phyloP scores from a whole-genome alignment of 31 red algal genomes.

The Bonnemaisonia californica region DNA sequence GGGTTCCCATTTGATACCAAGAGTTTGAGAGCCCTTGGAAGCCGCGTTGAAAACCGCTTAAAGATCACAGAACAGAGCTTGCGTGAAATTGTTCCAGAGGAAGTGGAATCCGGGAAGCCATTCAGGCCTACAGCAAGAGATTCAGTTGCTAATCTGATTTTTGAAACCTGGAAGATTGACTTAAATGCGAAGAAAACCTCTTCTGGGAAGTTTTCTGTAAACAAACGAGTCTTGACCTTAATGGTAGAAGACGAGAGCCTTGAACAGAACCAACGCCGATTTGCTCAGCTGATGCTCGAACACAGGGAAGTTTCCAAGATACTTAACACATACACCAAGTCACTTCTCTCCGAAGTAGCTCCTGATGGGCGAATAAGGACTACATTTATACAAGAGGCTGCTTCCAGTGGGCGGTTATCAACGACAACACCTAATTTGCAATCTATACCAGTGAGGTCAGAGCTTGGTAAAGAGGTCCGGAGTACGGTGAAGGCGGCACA shows the following conservation, averaged over 20 bases:
- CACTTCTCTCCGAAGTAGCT: conserved; percentile 7
- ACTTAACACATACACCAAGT: conserved; percentile 18
- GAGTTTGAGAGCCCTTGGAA: background rate
- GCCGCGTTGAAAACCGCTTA: background rate
- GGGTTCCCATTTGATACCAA: conserved; percentile 43
- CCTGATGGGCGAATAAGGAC: conserved; percentile 45
- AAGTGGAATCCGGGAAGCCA: background rate
- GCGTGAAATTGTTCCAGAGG: background rate
- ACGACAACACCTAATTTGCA: conserved; percentile 64
- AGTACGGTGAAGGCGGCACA: conserved; percentile 21
- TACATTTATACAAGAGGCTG: conserved; percentile 41
- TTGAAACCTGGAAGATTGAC: conserved; percentile 28
- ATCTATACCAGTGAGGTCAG: conserved; percentile 41
- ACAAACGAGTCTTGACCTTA: background rate
- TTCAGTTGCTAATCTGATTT: conserved; percentile 29
- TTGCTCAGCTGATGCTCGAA: conserved; percentile 38
- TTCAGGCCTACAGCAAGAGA: conserved; percentile 26
- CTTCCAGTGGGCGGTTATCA: conserved; percentile 50
- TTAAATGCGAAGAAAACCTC: background rate
- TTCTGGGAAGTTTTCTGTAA: conserved; percentile 10
- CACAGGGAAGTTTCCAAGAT: conserved; percentile 34
- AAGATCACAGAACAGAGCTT: background rate
- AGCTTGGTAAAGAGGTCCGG: conserved; percentile 42
- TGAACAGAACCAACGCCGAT: background rate
- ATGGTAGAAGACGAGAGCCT: background rate